Evolutionary conservation across 129 eudicot genomes (phyloP).

Genomic region (carrot (Daucus carota)): DNA sequence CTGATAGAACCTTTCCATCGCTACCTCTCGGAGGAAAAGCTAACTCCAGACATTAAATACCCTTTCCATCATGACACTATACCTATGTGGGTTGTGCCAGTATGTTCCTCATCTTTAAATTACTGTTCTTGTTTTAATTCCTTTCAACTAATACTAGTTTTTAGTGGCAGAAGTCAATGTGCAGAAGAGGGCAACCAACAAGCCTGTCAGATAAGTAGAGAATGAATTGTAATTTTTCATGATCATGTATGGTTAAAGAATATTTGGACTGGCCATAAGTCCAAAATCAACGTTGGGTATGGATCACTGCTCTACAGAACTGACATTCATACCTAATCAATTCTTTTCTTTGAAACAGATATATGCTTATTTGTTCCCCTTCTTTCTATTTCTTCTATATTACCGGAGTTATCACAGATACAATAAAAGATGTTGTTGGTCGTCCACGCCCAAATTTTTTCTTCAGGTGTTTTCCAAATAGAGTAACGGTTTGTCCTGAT

Average conservation of each 20-base stretch:
- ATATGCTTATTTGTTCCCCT: conserved; percentile 12
- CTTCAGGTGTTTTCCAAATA: conserved; percentile 90
- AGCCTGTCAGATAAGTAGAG: not conserved
- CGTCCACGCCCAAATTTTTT: conserved; percentile 93
- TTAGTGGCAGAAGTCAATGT: not conserved
- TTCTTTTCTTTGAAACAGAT: not conserved
- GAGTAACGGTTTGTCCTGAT: conserved; percentile 51
- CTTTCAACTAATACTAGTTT: not conserved
- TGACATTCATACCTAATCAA: not conserved
- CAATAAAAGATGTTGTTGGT: conserved; percentile 91
- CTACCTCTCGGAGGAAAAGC: conserved; percentile 70
- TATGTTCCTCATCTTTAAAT: conserved; percentile 16
- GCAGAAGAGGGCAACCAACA: not conserved
- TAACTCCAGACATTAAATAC: conserved; percentile 59
- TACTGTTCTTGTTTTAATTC: not conserved
- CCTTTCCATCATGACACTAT: conserved; percentile 68
- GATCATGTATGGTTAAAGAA: not conserved
- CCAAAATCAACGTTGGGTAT: not conserved
- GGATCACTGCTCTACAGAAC: not conserved
- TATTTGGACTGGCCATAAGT: not conserved
- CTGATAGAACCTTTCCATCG: conserved; percentile 88
- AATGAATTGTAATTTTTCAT: too few relatives aligned
- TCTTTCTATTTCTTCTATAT: conserved; percentile 13
- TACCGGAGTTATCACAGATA: conserved; percentile 80
- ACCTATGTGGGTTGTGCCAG: conserved; percentile 93